These are phyloP conservation scores for Sporothrix pallida DNA, from an alignment of 2,329 filamentous ascomycete genomes.

Conservation along the genomic window DNA sequence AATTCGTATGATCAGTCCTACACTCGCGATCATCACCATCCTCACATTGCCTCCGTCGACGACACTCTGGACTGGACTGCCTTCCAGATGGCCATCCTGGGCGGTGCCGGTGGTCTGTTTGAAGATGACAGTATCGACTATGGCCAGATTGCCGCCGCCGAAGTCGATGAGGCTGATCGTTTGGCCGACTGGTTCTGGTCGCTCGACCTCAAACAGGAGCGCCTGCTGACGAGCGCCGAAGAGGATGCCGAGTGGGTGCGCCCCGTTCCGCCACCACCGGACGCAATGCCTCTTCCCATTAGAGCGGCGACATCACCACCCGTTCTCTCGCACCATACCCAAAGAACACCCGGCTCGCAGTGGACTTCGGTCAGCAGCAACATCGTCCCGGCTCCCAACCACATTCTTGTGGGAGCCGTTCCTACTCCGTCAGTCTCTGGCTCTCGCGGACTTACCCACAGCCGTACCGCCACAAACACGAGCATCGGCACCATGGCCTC, in stretches of 20 bases:
- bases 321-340: background rate
- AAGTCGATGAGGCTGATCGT: conserved; percentile 57
- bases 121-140: conserved; percentile 53
- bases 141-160: conserved; percentile 44
- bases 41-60: conserved; percentile 46
- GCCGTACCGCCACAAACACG: conserved; percentile 21
- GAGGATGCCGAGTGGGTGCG: conserved; percentile 29
- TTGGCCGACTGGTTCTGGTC: conserved; percentile 59
- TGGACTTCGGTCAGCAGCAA: conserved; percentile 24
- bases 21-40: background rate
- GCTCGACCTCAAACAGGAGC: conserved; percentile 54
- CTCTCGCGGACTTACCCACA: conserved; percentile 19
- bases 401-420: background rate
- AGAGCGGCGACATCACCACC: background rate
- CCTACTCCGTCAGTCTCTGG: background rate
- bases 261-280: background rate
- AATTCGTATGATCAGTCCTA: background rate
- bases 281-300: background rate
- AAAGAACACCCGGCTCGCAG: background rate
- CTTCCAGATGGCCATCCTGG: conserved; percentile 68
- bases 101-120: conserved; percentile 58
- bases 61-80: conserved; percentile 67
- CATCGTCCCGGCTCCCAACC: background rate
- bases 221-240: conserved; percentile 45
- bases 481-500: conserved; percentile 20